Base-by-base conservation (phyloP, 192 early-diverging fungal species). In the Ambispora gerdemannii region DNA sequence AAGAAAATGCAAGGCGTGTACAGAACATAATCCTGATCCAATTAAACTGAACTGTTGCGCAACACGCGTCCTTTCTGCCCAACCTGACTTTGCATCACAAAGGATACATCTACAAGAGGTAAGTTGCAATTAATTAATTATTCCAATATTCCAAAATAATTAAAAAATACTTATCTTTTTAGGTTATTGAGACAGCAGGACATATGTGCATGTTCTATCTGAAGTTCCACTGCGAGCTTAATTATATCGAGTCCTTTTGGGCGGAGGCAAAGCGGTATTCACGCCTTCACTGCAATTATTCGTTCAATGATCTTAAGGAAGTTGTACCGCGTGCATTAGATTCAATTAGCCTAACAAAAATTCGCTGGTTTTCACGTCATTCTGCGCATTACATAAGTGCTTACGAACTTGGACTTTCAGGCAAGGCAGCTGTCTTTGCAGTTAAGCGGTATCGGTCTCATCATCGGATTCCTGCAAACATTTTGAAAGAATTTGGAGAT, bases 211-310 rank as follows among this genome's bases (percentile, higher is more conserved):
- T n/a, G n/a, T n/a, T n/a, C n/a, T 64, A 75, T 43, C 74, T 34
- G 32, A 75, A 75, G 50, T 75, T 75, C 63, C 60, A 75, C 32
- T 75, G 67, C 31, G 61, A 75, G 20, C 49, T 75, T 31, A 75
- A 75, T 49, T 75, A 63, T 69, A 75, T 75, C 56, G 60, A 75
- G 31, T 63, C 58, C 34, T 75, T 70, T 50, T 75, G 62, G 47
- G 68, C 49, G 19, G 74, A 60, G 22, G 38, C 50, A 33, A 76
- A 76, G 22, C 17, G 30, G 30, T 75, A 72, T 34, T 59, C 69
- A 22, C 28, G 50, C 13, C 24, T 65, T 15, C 0, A 75, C 17
- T 71, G 63, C 27, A 51, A 70, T 31, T 75, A 75, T 27, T 51
- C 50, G n/a, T 75, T 61, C 27, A 32, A 55, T 8, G 58, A 58